Evolutionary conservation across 2,329 filamentous ascomycete genomes (phyloP).

Genomic region (Ascosphaera pollenicola): DNA sequence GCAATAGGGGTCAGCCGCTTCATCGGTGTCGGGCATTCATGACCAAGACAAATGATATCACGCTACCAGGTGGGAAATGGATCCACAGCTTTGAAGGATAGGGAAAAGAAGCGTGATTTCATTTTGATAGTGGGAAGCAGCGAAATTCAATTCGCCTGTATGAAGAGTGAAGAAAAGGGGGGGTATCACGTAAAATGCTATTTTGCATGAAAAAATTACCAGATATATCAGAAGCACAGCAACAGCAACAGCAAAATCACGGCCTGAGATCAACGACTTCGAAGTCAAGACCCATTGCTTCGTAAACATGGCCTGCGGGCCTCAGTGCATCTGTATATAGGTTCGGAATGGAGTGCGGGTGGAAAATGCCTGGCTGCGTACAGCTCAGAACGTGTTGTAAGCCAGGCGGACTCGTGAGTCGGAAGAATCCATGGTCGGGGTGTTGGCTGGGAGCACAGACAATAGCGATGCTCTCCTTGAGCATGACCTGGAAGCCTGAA

Average conservation of each 20-base stretch:
- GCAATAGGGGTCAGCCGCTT: no score
- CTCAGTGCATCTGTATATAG: conserved; percentile 56
- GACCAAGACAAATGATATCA: no score
- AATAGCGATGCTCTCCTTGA: conserved; percentile 89
- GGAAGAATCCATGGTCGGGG: conserved; percentile 67
- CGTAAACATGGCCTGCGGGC: conserved; percentile 45
- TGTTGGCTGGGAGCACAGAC: conserved; percentile 73
- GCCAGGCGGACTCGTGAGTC: conserved; percentile 80
- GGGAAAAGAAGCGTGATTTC: no score
- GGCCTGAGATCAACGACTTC: conserved; percentile 41
- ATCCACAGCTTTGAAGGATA: no score
- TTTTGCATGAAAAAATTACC: no score
- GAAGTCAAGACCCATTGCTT: conserved; percentile 42
- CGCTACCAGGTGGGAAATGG: no score
- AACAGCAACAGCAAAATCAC: background rate
- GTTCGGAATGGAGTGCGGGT: conserved; percentile 48
- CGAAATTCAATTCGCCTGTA: no score
- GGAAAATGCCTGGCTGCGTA: conserved; percentile 58
- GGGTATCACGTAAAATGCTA: background rate
- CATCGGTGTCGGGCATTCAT: no score
- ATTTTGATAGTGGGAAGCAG: no score
- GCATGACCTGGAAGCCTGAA: conserved; percentile 84
- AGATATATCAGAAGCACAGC: background rate
- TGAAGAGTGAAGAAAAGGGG: no score
- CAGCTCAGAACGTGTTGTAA: conserved; percentile 68